Conservation (phyloP, 306 rosid species). For the Castanea crenata region DNA sequence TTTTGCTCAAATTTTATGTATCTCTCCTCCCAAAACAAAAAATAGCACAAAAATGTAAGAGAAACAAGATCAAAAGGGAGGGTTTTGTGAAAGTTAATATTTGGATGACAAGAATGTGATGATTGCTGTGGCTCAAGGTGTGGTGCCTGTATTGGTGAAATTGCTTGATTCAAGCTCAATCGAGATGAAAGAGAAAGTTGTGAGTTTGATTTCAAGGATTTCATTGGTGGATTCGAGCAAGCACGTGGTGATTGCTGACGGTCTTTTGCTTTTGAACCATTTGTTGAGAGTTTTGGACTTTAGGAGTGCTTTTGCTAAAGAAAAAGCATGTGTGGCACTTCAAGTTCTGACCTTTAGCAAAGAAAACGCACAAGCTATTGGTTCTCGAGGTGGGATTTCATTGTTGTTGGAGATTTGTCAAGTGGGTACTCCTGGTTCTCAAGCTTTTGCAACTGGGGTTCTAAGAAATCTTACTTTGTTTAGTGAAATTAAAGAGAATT, state of each 20-base stretch:
- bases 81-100: no score
- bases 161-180: constrained; percentile 56
- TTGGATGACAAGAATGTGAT: constrained; percentile 83
- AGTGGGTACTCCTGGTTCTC: no score
- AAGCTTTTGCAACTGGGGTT: no score
- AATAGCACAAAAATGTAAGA: no score
- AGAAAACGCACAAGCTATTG: constrained; percentile 83
- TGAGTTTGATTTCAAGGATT: constrained; percentile 69
- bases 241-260: constrained; percentile 66
- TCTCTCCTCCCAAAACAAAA: no score
- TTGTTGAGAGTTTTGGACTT: constrained; percentile 72
- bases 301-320: constrained; percentile 71
- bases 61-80: no score
- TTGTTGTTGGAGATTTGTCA: constrained; percentile 65
- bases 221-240: constrained; percentile 69
- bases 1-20: no score
- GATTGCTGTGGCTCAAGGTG: constrained; percentile 89
- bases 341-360: constrained; percentile 58
- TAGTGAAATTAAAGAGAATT: no score
- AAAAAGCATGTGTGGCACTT: constrained; percentile 74
- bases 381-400: constrained; percentile 84
- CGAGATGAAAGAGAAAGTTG: constrained; percentile 67
- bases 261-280: constrained; percentile 68
- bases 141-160: constrained; percentile 72
- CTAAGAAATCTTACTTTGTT: no score